Conservation (phyloP, 805 yeast species). For the Starmerella geochares region DNA sequence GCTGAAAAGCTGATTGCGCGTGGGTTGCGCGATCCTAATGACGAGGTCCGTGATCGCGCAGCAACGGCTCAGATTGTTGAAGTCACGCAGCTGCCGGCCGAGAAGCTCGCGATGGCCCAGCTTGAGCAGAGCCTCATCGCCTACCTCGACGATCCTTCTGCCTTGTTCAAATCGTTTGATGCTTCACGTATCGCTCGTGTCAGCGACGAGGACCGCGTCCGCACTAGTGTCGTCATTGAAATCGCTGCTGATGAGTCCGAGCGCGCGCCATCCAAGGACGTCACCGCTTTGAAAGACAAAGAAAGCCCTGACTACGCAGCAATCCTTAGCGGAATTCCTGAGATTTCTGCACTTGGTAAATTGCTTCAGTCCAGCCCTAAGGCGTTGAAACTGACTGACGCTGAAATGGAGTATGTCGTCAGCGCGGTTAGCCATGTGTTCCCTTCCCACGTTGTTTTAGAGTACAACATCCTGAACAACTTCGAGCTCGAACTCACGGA, state of each 20-base stretch:
- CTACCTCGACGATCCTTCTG: constrained; percentile 48
- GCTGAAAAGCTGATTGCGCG: constrained; percentile 67
- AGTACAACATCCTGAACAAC: constrained; percentile 77
- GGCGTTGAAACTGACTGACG: constrained; percentile 65
- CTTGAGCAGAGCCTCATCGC: constrained; percentile 67
- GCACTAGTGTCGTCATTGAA: constrained; percentile 9
- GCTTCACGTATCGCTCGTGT: constrained; percentile 50
- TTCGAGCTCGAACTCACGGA: constrained; percentile 69
- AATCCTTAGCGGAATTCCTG: constrained; percentile 61
- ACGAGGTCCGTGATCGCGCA: constrained; percentile 97
- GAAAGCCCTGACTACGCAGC: constrained; percentile 39
- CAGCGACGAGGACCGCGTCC: constrained; percentile 31
- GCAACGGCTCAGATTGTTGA: constrained; percentile 59
- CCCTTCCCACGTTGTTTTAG: constrained; percentile 59
- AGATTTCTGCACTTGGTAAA: constrained; percentile 61
- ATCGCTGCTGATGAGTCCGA: constrained; percentile 12
- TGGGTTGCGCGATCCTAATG: constrained; percentile 81
- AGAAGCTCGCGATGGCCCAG: constrained; percentile 59
- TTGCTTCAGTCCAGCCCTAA: constrained; percentile 59
- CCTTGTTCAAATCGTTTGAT: constrained; percentile 53
- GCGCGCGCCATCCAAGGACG: constrained; percentile 14
- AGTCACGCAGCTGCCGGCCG: constrained; percentile 46
- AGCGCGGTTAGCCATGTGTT: constrained; percentile 74
- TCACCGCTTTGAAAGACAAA: constrained; percentile 18
- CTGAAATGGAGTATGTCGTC: constrained; percentile 87